phyloP scores from a whole-genome alignment of 1,139 yeast species.

The Protomyces inundatus region DNA sequence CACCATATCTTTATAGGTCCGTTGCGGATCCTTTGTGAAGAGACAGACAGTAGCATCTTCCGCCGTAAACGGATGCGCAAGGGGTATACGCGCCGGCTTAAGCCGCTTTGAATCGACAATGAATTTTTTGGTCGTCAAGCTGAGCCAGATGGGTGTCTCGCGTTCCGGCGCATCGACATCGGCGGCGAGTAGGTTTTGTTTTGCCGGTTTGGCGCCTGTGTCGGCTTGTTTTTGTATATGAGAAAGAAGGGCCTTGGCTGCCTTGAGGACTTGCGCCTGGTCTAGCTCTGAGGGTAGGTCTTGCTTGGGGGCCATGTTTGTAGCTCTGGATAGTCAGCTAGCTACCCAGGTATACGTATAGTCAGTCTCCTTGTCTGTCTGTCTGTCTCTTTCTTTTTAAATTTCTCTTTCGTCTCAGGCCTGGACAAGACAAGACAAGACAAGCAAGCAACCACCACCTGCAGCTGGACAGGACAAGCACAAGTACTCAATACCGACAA shows the following conservation, averaged over 20 bases:
- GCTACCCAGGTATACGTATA: neutral
- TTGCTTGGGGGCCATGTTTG: neutral
- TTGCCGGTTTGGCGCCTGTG: neutral
- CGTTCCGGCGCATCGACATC: constrained; percentile 21
- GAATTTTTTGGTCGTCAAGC: constrained; percentile 60
- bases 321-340: neutral
- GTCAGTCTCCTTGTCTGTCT: neutral
- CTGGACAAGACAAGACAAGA: too few species aligned
- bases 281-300: constrained; percentile 12
- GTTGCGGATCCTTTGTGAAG: constrained; percentile 64
- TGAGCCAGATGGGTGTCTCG: constrained; percentile 44
- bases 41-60: constrained; percentile 45
- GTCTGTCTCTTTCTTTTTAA: neutral
- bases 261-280: constrained; percentile 8
- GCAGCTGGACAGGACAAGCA: too few species aligned
- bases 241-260: constrained; percentile 20
- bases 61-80: constrained; percentile 18
- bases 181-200: constrained; percentile 5
- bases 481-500: too few species aligned
- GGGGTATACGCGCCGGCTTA: constrained; percentile 61
- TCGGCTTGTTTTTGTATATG: constrained; percentile 10
- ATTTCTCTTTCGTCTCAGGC: neutral
- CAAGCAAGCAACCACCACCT: too few species aligned
- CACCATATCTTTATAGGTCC: constrained; percentile 56
- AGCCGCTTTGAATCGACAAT: constrained; percentile 58